These are phyloP conservation scores for Verbascum thapsus DNA, from an alignment of 257 asterid species.

Conservation along the genomic window DNA sequence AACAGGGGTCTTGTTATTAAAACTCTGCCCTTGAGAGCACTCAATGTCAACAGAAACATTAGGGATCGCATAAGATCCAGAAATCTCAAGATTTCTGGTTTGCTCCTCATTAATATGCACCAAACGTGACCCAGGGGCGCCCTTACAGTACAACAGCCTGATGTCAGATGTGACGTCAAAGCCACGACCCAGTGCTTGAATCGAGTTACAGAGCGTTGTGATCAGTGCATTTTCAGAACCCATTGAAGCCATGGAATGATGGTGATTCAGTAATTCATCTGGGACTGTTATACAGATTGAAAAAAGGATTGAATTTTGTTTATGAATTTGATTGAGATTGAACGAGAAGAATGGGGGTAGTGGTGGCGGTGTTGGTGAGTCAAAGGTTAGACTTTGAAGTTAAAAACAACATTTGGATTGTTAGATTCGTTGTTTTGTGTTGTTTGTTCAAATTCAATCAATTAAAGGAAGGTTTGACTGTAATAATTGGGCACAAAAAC, in stretches of 20 bases:
- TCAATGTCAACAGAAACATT: slow-evolving; percentile 85
- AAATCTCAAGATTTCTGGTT: slow-evolving; percentile 54
- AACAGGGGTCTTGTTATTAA: slow-evolving; percentile 65
- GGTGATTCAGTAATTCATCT: slow-evolving; percentile 19
- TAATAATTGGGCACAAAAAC: slow-evolving; percentile 46
- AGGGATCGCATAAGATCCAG: slow-evolving; percentile 61
- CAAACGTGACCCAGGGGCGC: slow-evolving; percentile 82
- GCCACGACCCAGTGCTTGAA: slow-evolving; percentile 97
- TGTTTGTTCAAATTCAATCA: slow-evolving; percentile 39
- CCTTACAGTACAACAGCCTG: slow-evolving; percentile 91
- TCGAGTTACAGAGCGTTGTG: slow-evolving; percentile 81
- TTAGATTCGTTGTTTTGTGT: slow-evolving; percentile 16
- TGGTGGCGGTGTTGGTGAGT: slow-evolving; percentile 55
- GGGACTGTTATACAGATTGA: background rate
- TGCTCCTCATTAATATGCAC: slow-evolving; percentile 65
- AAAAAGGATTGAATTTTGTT: slow-evolving; percentile 35
- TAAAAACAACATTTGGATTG: slow-evolving; percentile 27
- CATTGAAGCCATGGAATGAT: background rate
- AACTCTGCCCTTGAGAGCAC: slow-evolving; percentile 46
- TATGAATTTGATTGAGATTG: slow-evolving; percentile 22
- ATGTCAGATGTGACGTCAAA: slow-evolving; percentile 98
- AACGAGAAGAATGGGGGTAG: slow-evolving; percentile 21
- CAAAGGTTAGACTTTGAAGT: slow-evolving; percentile 91
- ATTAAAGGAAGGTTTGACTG: slow-evolving; percentile 40
- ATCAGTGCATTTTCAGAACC: slow-evolving; percentile 58